Percentiles rank a stretch among this genome's conserved stretches.
These are phyloP conservation scores for Rhizomucor pusillus DNA, from an alignment of 371 early-diverging fungal genomes.

Conservation along the genomic window DNA sequence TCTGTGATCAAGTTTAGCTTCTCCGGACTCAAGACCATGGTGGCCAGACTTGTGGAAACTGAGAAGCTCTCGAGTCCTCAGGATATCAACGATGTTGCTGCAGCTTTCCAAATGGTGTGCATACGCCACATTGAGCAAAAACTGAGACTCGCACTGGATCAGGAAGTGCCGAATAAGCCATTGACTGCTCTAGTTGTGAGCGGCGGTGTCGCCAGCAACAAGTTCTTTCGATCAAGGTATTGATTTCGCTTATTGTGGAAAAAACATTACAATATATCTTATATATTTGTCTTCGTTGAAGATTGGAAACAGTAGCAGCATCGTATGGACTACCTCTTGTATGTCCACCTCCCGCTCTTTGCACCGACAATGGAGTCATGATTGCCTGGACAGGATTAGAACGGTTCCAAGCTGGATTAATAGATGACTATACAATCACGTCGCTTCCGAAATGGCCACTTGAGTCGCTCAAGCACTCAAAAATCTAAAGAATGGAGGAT, in stretches of 20 bases:
- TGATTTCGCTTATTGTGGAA: neutral
- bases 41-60: constrained; percentile 43
- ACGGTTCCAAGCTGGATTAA: constrained; percentile 55
- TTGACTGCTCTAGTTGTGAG: constrained; percentile 72
- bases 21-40: constrained; percentile 74
- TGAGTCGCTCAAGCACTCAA: constrained; percentile 39
- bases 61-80: constrained; percentile 28
- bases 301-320: constrained; percentile 42
- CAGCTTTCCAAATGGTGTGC: constrained; percentile 71
- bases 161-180: constrained; percentile 39
- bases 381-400: constrained; percentile 86
- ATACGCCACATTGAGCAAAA: constrained; percentile 70
- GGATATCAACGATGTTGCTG: constrained; percentile 67
- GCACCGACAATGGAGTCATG: constrained; percentile 91
- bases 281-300: too few relatives aligned
- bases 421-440: constrained; percentile 63
- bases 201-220: constrained; percentile 85
- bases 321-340: constrained; percentile 52
- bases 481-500: too few relatives aligned
- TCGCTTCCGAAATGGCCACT: constrained; percentile 69
- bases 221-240: constrained; percentile 45
- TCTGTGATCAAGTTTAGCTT: constrained; percentile 72
- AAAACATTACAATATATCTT: neutral
- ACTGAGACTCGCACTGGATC: constrained; percentile 55
- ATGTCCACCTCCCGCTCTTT: constrained; percentile 75